Percentiles rank a stretch among this genome's conserved stretches.
Evolutionary conservation across 306 rosid species (phyloP).

Genomic region (Rosa multiflora): DNA sequence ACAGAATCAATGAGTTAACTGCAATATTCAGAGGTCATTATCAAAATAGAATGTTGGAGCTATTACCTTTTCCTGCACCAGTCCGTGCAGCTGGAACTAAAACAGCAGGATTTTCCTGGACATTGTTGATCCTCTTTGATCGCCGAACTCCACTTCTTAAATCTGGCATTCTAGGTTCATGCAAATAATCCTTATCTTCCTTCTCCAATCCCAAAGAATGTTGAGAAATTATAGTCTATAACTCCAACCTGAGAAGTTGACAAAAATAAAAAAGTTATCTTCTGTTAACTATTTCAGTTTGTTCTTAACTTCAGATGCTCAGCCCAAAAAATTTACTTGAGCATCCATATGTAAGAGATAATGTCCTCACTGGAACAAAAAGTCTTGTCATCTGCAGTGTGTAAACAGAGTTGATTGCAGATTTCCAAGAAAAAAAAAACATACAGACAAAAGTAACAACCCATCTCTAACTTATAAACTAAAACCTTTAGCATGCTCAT

Average conservation of each 20-base stretch:
- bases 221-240: constrained; percentile 1
- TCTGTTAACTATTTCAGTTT: background rate
- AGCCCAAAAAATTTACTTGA: background rate
- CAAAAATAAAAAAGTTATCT: background rate
- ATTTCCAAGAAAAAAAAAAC: background rate
- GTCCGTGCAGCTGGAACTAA: constrained; percentile 41
- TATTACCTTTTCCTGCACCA: constrained; percentile 37
- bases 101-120: constrained; percentile 32
- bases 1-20: constrained; percentile 6
- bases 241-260: constrained; percentile 18
- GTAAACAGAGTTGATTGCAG: background rate
- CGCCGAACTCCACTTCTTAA: constrained; percentile 48
- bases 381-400: background rate
- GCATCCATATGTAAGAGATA: background rate
- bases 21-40: background rate
- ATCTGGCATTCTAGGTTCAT: constrained; percentile 45
- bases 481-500: background rate
- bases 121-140: constrained; percentile 47
- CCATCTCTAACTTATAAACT: background rate
- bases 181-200: constrained; percentile 19
- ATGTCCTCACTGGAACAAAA: constrained; percentile 1
- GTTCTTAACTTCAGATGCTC: constrained; percentile 4
- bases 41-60: background rate
- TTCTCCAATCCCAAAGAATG: constrained; percentile 26
- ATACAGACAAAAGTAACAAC: background rate